Percentiles rank a stretch among this genome's conserved stretches.
Evolutionary conservation across 2,329 filamentous ascomycete genomes (phyloP).

Genomic region (Ophiocordyceps camponoti-saundersi): DNA sequence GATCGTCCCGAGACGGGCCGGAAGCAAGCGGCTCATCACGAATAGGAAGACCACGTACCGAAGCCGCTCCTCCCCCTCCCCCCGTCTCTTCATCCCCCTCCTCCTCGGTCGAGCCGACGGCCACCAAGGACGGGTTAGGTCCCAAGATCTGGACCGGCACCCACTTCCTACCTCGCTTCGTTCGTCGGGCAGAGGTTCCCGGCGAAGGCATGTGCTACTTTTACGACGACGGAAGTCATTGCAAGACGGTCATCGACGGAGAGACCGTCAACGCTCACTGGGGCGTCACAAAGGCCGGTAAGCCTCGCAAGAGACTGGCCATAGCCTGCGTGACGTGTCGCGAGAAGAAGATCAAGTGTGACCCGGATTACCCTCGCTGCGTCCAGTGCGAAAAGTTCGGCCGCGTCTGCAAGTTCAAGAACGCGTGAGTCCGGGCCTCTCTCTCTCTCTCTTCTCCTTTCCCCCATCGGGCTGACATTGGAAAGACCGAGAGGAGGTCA

Average conservation of each 20-base stretch:
- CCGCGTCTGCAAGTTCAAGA: conserved; percentile 68
- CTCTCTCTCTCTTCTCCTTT: neutral
- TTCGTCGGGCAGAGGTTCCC: conserved; percentile 47
- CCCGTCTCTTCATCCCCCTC: neutral
- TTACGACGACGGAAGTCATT: conserved; percentile 71
- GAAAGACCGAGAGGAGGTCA: conserved; percentile 38
- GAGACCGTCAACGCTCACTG: conserved; percentile 79
- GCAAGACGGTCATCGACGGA: conserved; percentile 70
- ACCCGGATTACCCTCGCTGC: conserved; percentile 74
- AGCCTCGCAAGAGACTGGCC: conserved; percentile 76
- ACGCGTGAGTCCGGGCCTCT: conserved; percentile 45
- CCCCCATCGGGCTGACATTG: neutral
- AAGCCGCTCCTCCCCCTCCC: neutral
- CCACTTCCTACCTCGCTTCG: conserved; percentile 49
- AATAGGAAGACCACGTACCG: too few species aligned
- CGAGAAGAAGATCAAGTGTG: conserved; percentile 96
- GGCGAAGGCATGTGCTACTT: conserved; percentile 73
- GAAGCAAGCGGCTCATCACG: too few species aligned
- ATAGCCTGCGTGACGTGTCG: conserved; percentile 88
- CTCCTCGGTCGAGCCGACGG: conserved; percentile 22
- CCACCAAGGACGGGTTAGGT: conserved; percentile 42
- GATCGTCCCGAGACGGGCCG: neutral
- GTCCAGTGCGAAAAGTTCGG: conserved; percentile 88
- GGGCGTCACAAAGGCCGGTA: conserved; percentile 88
- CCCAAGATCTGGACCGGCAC: conserved; percentile 55